phyloP scores from a whole-genome alignment of 192 early-diverging fungal genomes.

The Pecoramyces ruminantium region DNA sequence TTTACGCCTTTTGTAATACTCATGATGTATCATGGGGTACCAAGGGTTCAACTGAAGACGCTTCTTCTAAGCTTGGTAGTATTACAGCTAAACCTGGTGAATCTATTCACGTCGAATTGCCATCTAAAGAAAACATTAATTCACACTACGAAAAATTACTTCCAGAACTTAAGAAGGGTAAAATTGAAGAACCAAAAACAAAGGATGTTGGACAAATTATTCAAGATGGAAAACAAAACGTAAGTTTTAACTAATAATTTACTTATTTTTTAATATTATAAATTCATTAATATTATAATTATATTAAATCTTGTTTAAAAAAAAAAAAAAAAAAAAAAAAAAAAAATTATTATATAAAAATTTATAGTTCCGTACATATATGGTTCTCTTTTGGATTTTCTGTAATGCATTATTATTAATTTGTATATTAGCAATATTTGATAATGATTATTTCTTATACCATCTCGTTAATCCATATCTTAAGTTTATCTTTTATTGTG shows the following conservation, averaged over 20 bases:
- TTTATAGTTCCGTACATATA: slow-evolving; percentile 57
- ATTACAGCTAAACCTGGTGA: slow-evolving; percentile 47
- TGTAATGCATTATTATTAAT: slow-evolving; percentile 52
- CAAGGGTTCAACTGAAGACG: slow-evolving; percentile 54
- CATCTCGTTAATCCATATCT: slow-evolving; percentile 3
- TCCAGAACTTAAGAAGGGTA: slow-evolving; percentile 24
- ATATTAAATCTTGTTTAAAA: too few species aligned
- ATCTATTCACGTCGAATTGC: slow-evolving; percentile 56
- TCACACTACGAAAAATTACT: slow-evolving; percentile 66
- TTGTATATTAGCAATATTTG: background rate
- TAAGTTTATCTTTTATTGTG: slow-evolving; percentile 71
- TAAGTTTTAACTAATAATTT: background rate
- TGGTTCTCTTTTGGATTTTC: slow-evolving; percentile 76
- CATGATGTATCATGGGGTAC: slow-evolving; percentile 96
- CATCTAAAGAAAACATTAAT: slow-evolving; percentile 63
- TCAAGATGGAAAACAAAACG: slow-evolving; percentile 66
- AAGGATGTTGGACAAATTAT: slow-evolving; percentile 55
- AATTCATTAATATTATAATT: too few species aligned
- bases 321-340: too few species aligned
- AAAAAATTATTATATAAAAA: too few species aligned
- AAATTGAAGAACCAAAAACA: slow-evolving; percentile 22
- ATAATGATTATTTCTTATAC: background rate
- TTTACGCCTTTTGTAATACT: slow-evolving; percentile 86
- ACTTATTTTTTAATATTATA: too few species aligned
- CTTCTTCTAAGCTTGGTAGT: slow-evolving; percentile 1